Evolutionary conservation across 2,329 filamentous ascomycete species (phyloP).

Genomic region (Penicillium frequentans): DNA sequence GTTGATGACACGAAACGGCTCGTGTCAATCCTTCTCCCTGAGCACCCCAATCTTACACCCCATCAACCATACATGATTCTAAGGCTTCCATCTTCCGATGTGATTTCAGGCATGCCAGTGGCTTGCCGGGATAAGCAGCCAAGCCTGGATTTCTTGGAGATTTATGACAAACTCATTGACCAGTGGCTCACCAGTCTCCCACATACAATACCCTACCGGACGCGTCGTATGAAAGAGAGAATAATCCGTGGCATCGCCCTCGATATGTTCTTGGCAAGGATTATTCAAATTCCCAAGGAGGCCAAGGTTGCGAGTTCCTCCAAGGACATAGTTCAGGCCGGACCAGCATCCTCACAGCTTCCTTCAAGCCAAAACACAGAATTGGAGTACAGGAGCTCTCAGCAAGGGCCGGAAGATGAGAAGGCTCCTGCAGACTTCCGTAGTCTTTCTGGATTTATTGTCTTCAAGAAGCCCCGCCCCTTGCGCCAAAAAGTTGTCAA

Average conservation of each 20-base stretch:
- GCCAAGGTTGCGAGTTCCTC: neutral
- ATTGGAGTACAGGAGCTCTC: neutral
- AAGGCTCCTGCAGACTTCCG: constrained; percentile 11
- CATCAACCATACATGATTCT: constrained; percentile 21
- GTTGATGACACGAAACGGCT: constrained; percentile 30
- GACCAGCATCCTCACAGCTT: constrained; percentile 9
- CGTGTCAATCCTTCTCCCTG: constrained; percentile 15
- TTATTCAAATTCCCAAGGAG: constrained; percentile 22
- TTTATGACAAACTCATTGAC: constrained; percentile 38
- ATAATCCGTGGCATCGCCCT: constrained; percentile 36
- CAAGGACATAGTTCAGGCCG: neutral
- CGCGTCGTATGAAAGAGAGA: constrained; percentile 41
- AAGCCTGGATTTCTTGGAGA: constrained; percentile 22
- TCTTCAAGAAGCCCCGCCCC: constrained; percentile 19
- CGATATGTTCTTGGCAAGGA: constrained; percentile 38
- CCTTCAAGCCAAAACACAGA: constrained; percentile 3
- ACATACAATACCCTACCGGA: constrained; percentile 33
- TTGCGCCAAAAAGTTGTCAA: constrained; percentile 24
- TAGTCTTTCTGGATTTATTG: constrained; percentile 32
- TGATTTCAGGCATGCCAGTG: constrained; percentile 11
- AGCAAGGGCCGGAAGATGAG: neutral
- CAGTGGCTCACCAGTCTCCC: constrained; percentile 39
- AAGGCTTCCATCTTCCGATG: constrained; percentile 15
- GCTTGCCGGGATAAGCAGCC: constrained; percentile 1
- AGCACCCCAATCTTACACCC: constrained; percentile 2